Percentiles rank a stretch among this genome's conserved stretches.
These are phyloP conservation scores for Carallia brachiata DNA, from an alignment of 345 rosid species.

Conservation along the genomic window DNA sequence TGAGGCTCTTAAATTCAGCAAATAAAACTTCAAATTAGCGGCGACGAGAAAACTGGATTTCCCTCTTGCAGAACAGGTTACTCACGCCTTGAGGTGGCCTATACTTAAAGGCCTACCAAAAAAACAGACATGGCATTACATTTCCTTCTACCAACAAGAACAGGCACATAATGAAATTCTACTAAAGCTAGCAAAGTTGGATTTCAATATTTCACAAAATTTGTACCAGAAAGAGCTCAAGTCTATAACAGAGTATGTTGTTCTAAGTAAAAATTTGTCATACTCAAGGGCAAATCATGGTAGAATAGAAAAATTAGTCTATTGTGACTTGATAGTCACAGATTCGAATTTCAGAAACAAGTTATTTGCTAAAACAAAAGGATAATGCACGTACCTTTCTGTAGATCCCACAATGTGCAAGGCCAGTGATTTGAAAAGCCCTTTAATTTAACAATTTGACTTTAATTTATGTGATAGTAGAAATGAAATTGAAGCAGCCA, in stretches of 20 bases:
- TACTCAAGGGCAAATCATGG: no score
- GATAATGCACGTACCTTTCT: no score
- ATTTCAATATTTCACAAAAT: conserved; percentile 27
- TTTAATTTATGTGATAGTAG: no score
- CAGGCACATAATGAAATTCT: not conserved
- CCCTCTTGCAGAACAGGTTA: not conserved
- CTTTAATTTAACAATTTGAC: no score
- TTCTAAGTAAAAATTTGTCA: no score
- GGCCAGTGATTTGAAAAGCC: no score
- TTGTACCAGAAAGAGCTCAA: conserved; percentile 29
- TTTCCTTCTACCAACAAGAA: conserved; percentile 17
- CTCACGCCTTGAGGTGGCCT: conserved; percentile 7
- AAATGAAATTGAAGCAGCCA: not conserved
- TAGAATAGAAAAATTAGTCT: no score
- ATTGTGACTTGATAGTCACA: no score
- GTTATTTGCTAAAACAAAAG: no score
- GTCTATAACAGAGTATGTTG: conserved; percentile 11
- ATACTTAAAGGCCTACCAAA: conserved; percentile 14
- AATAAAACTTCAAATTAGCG: not conserved
- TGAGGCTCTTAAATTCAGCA: conserved; percentile 9
- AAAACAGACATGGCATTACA: conserved; percentile 17
- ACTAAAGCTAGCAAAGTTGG: conserved; percentile 26
- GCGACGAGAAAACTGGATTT: no score
- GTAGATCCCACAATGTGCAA: no score
- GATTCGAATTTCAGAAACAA: no score